A percentile compares a stretch with the other conserved stretches of the same genome.
These are phyloP conservation scores for Hypericum perforatum DNA, from an alignment of 345 rosid genomes.

Conservation along the genomic window DNA sequence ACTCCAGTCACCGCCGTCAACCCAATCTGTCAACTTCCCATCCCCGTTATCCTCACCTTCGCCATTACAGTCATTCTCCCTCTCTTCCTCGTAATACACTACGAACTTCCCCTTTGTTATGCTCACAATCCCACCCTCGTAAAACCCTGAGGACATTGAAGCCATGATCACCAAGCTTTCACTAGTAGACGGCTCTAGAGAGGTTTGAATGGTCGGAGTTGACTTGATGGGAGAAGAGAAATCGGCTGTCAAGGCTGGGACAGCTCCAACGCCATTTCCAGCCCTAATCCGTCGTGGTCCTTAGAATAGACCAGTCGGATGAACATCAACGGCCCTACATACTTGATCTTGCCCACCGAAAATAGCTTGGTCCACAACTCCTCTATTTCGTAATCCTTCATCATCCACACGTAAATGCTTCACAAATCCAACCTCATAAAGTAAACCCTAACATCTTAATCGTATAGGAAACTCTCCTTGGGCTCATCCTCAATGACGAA, in stretches of 20 bases:
- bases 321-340: background rate
- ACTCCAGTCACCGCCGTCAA: constrained; percentile 3
- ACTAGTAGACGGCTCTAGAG: background rate
- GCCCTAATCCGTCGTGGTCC: constrained; percentile 28
- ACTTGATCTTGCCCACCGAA: constrained; percentile 1
- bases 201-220: too few relatives aligned
- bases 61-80: background rate
- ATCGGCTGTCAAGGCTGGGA: too few relatives aligned
- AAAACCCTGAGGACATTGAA: constrained; percentile 2
- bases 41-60: too few relatives aligned
- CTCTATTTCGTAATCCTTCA: constrained; percentile 6
- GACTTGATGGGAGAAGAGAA: too few relatives aligned
- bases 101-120: constrained; percentile 41
- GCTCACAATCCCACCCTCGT: constrained; percentile 8
- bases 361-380: constrained; percentile 6
- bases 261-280: constrained; percentile 3
- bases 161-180: background rate
- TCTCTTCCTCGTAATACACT: constrained; percentile 28
- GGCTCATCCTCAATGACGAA: constrained; percentile 15
- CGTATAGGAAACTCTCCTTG: constrained; percentile 1
- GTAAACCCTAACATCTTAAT: constrained; percentile 26
- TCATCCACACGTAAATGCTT: constrained; percentile 9
- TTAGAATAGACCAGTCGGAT: constrained; percentile 4
- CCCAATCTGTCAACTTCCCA: constrained; percentile 17
- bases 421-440: constrained; percentile 31